Base-by-base conservation (phyloP, 2,329 filamentous ascomycete genomes). In the Epichloe brachyelytri region DNA sequence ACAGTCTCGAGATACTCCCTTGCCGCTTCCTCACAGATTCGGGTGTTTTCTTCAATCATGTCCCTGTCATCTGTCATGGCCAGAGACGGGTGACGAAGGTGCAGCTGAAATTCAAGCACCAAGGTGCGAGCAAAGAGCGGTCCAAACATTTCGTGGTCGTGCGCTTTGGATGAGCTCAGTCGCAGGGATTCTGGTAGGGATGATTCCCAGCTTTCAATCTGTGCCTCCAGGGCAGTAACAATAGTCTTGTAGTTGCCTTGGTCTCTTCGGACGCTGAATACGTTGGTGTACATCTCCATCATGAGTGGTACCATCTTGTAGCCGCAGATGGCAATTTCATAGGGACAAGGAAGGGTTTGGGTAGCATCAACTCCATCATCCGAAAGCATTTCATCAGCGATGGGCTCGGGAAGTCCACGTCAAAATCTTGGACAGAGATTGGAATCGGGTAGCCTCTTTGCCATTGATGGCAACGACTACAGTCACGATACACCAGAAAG, bases 361-460 rank as follows among this genome's bases (percentile, higher is more conserved):
- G 74, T 71, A 6, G 71, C 69, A 57, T 82, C 75, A n/a, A 84
- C 70, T 3, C 82, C 82, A 3, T 79, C 70, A 38, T 86, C 81
- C 0, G 76, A 78, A 0, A 88, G 74, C 33, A 82, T 71, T 57
- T 86, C 82, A 62, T 94, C 88, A 26, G 83, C 74, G 34, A 90
- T 75, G 5, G 80, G 70, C 52, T 86, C 76, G 1, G 87, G 46
- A 88, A 78, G 54, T 88, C 86, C 37, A 86, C 79, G 59, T 94
- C 88, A 57, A 89, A 85, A 56, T 93, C 86, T 48, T 86, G 80
- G 3, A 82, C 70, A 11, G 80, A 77, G 46, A 93, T 76, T 1
- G 83, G 79, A 77, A 93, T 86, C 1, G 88, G 88, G 15, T 83
- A 76, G 17, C 88, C 88, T 37, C 90, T 78, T 86, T 86, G 19